These are phyloP conservation scores for Lachancea quebecensis DNA, from an alignment of 805 yeast genomes.

Conservation along the genomic window DNA sequence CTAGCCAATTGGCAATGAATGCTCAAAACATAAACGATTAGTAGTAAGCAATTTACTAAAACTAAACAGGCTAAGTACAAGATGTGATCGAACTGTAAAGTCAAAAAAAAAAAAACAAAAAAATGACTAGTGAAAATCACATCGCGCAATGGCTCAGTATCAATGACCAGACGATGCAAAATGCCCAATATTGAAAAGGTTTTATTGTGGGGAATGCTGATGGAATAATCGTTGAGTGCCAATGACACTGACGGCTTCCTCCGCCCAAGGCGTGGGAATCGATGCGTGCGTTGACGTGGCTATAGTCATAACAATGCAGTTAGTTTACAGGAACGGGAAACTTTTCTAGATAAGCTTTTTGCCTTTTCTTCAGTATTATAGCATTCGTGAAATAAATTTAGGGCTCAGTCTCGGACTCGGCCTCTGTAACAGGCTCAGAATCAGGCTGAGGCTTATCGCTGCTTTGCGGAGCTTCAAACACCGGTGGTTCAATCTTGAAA, in stretches of 20 bases:
- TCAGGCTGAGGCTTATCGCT: not conserved
- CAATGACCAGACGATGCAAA: not conserved
- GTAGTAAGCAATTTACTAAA: not conserved
- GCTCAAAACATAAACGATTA: not conserved
- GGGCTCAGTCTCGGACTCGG: not conserved
- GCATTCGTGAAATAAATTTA: too few relatives aligned
- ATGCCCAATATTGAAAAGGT: too few relatives aligned
- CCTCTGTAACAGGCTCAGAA: not conserved
- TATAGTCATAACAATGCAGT: conserved; percentile 1
- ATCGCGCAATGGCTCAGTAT: not conserved
- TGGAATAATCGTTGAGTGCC: too few relatives aligned
- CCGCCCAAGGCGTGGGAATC: not conserved
- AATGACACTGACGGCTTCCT: too few relatives aligned
- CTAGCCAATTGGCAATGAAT: not conserved
- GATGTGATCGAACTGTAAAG: not conserved
- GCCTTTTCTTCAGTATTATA: not conserved
- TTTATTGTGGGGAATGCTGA: too few relatives aligned
- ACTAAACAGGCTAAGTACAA: conserved; percentile 2
- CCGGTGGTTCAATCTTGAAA: conserved; percentile 13
- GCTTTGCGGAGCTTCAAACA: conserved; percentile 4
- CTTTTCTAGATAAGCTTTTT: not conserved
- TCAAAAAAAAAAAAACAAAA: not conserved
- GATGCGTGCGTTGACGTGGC: not conserved
- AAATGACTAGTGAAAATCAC: not conserved
- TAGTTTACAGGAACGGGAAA: conserved; percentile 1